These are phyloP conservation scores for Gonium pectorale DNA, from an alignment of 139 green algal species.

Conservation along the genomic window DNA sequence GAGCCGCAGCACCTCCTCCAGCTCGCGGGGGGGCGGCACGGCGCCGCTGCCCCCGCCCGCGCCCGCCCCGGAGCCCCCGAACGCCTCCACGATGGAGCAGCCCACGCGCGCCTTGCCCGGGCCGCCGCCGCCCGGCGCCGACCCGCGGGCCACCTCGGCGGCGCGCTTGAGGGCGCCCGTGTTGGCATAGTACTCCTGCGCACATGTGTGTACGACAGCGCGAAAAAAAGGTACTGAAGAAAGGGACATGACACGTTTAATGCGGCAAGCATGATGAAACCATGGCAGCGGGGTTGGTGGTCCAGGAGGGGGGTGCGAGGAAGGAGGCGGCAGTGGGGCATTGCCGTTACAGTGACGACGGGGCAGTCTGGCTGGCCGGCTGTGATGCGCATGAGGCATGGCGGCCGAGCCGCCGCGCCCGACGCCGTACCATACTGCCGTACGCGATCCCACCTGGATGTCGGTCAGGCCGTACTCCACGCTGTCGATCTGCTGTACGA, in stretches of 20 bases:
- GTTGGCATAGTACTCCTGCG: slow-evolving; percentile 96
- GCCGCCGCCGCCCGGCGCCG: neutral
- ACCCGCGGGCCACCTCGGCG: slow-evolving; percentile 74
- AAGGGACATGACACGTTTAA: no score
- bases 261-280: no score
- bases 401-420: no score
- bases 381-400: no score
- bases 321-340: no score
- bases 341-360: no score
- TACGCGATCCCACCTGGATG: slow-evolving; percentile 92
- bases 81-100: slow-evolving; percentile 90
- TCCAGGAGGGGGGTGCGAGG: no score
- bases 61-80: slow-evolving; percentile 56
- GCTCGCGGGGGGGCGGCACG: slow-evolving; percentile 75
- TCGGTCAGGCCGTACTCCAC: slow-evolving; percentile 99
- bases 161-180: slow-evolving; percentile 89
- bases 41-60: slow-evolving; percentile 63
- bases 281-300: no score
- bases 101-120: no score
- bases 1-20: slow-evolving; percentile 92
- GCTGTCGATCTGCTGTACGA: slow-evolving; percentile 95
- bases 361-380: no score
- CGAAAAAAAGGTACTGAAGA: no score
- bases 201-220: no score
- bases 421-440: neutral